A percentile compares a stretch with the other conserved stretches of the same genome.
phyloP scores from a whole-genome alignment of 2,329 filamentous ascomycete genomes.

The Aschersonia sp. region DNA sequence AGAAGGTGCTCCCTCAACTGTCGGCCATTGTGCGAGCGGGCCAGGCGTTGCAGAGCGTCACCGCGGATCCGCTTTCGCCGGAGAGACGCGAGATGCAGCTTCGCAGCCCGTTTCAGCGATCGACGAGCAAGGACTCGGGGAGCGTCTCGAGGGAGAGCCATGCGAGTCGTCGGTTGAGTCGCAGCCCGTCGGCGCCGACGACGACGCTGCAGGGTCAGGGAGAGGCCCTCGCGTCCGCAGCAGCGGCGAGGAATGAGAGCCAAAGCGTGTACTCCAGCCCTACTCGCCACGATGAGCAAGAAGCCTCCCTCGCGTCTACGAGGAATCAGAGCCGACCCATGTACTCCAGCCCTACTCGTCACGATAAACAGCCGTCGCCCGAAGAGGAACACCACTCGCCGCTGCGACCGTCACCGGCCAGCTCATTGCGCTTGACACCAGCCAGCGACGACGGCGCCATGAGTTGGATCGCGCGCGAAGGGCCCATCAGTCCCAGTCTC shows the following conservation, averaged over 20 bases:
- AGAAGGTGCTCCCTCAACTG: slow-evolving; percentile 26
- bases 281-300: not conserved
- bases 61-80: slow-evolving; percentile 43
- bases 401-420: slow-evolving; percentile 14
- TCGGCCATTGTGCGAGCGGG: slow-evolving; percentile 46
- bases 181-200: slow-evolving; percentile 13
- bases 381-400: slow-evolving; percentile 1
- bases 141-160: slow-evolving; percentile 13
- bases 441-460: slow-evolving; percentile 23
- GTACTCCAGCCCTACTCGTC: slow-evolving; percentile 17
- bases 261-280: not conserved
- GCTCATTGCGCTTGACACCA: slow-evolving; percentile 17
- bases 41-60: slow-evolving; percentile 40
- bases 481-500: slow-evolving; percentile 20
- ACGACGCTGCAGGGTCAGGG: slow-evolving; percentile 4
- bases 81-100: slow-evolving; percentile 34
- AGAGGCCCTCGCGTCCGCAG: not conserved
- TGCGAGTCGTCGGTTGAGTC: slow-evolving; percentile 11
- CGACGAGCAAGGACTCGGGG: slow-evolving; percentile 19
- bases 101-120: slow-evolving; percentile 39
- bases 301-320: not conserved
- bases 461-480: slow-evolving; percentile 27
- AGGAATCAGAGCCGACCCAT: slow-evolving; percentile 8
- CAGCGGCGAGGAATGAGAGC: slow-evolving; percentile 3
- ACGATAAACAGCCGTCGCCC: slow-evolving; percentile 8